Conservation (phyloP, 768 basidiomycete genomes). For the Mycena chlorophos region DNA sequence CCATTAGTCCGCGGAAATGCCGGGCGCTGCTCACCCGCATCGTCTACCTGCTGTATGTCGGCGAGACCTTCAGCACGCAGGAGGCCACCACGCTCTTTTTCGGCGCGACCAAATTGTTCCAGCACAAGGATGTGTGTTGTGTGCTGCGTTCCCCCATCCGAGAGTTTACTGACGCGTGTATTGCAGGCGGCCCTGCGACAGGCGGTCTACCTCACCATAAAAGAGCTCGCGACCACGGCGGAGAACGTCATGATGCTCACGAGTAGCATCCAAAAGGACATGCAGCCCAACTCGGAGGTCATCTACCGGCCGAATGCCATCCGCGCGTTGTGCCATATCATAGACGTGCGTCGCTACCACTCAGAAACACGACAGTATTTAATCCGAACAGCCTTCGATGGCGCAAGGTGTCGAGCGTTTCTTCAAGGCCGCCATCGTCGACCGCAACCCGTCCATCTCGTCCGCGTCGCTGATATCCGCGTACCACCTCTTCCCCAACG, state of each 20-base stretch:
- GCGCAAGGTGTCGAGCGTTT: conserved; percentile 97
- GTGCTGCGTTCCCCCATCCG: not conserved
- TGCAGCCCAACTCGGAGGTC: conserved; percentile 98
- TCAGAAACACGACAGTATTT: conserved; percentile 8
- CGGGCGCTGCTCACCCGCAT: conserved; percentile 94
- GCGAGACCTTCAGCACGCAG: conserved; percentile 91
- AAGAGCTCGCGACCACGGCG: conserved; percentile 92
- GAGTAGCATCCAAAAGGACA: conserved; percentile 99
- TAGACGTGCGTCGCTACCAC: conserved; percentile 73
- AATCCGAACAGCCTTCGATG: conserved; percentile 81
- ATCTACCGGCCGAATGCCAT: conserved; percentile 98
- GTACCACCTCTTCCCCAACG: conserved; percentile 91
- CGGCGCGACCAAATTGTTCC: conserved; percentile 97
- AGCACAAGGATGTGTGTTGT: conserved; percentile 93
- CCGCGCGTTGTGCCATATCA: conserved; percentile 92
- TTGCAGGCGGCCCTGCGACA: conserved; percentile 88
- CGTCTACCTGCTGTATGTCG: conserved; percentile 93
- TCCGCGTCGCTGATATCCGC: conserved; percentile 96
- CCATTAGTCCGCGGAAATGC: conserved; percentile 96
- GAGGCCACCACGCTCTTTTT: conserved; percentile 99
- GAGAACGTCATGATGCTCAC: conserved; percentile 99
- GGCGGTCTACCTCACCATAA: conserved; percentile 98
- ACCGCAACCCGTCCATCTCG: conserved; percentile 92
- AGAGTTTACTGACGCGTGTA: conserved; percentile 1
- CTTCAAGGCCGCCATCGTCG: conserved; percentile 99